A percentile compares a stretch with the other conserved stretches of the same genome.
These are phyloP conservation scores for Thinopyrum elongatum DNA, from an alignment of 176 grass and related monocot genomes.

Conservation along the genomic window DNA sequence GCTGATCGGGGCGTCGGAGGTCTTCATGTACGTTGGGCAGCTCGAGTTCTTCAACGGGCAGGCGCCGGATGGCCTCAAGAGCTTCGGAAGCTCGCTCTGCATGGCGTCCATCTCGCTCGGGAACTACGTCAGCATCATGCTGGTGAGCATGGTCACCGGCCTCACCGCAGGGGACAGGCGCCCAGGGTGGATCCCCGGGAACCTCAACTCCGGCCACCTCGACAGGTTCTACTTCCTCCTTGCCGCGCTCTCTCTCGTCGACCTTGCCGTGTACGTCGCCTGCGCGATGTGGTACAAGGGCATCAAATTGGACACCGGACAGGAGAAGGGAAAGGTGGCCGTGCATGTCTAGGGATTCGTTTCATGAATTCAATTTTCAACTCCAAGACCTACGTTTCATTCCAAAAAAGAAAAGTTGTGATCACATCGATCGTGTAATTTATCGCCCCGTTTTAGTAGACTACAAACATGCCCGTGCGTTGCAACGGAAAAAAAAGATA, in stretches of 20 bases:
- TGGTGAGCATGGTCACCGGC: constrained; percentile 19
- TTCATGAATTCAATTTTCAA: too few relatives aligned
- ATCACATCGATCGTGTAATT: too few relatives aligned
- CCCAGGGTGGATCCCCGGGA: constrained; percentile 46
- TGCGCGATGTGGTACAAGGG: constrained; percentile 45
- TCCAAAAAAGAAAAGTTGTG: too few relatives aligned
- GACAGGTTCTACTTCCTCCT: constrained; percentile 63
- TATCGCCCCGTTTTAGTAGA: too few relatives aligned
- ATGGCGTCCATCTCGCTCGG: constrained; percentile 73
- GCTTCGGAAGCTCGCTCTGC: constrained; percentile 60
- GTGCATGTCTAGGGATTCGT: background rate
- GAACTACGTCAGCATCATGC: constrained; percentile 58
- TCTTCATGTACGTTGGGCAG: constrained; percentile 63
- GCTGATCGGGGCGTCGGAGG: constrained; percentile 50
- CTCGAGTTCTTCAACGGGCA: constrained; percentile 62
- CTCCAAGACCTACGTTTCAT: too few relatives aligned
- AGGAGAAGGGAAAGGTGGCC: background rate
- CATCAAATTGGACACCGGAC: constrained; percentile 18
- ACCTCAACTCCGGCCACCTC: constrained; percentile 55
- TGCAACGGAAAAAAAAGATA: too few relatives aligned
- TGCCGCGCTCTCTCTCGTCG: constrained; percentile 13
- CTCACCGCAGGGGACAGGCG: constrained; percentile 1
- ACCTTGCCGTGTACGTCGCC: constrained; percentile 30
- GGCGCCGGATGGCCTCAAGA: constrained; percentile 54
- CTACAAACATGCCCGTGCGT: too few relatives aligned